Conservation (phyloP, 495 filamentous ascomycete species). For the Filosporella fistucella region DNA sequence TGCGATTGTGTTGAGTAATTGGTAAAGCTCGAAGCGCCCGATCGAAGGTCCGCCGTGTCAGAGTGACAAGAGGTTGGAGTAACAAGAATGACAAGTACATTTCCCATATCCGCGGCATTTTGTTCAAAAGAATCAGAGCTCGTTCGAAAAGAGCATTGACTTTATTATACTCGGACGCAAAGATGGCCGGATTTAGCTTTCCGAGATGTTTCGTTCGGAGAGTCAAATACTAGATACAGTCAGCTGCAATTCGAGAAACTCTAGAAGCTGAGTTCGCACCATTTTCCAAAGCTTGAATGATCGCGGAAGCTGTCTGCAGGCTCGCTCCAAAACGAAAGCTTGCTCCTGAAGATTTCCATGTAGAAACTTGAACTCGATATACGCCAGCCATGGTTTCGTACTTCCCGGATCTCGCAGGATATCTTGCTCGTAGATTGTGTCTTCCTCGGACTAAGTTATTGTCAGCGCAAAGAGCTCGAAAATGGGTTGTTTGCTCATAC, state of each 20-base stretch:
- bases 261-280: conserved; percentile 41
- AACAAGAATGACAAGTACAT: conserved; percentile 93
- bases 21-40: conserved; percentile 91
- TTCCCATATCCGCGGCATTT: conserved; percentile 99
- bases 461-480: conserved; percentile 4
- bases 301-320: conserved; percentile 81
- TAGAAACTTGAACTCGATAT: conserved; percentile 87
- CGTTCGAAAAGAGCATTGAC: conserved; percentile 95
- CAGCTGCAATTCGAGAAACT: conserved; percentile 8
- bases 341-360: conserved; percentile 86
- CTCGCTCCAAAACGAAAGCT: conserved; percentile 91
- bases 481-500: conserved; percentile 42
- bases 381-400: conserved; percentile 93
- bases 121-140: conserved; percentile 91
- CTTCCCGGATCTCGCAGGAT: conserved; percentile 79
- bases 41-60: conserved; percentile 88
- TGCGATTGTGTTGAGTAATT: conserved; percentile 93
- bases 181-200: conserved; percentile 78
- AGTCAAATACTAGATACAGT: conserved; percentile 66
- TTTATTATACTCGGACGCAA: conserved; percentile 79
- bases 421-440: conserved; percentile 95
- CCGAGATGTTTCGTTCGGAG: conserved; percentile 79
- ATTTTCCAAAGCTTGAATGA: conserved; percentile 99
- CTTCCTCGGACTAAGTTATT: conserved; percentile 61
- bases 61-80: conserved; percentile 87